A percentile compares a stretch with the other conserved stretches of the same genome.
Conservation (phyloP, 331 rosid species). For the Ulmus americana region DNA sequence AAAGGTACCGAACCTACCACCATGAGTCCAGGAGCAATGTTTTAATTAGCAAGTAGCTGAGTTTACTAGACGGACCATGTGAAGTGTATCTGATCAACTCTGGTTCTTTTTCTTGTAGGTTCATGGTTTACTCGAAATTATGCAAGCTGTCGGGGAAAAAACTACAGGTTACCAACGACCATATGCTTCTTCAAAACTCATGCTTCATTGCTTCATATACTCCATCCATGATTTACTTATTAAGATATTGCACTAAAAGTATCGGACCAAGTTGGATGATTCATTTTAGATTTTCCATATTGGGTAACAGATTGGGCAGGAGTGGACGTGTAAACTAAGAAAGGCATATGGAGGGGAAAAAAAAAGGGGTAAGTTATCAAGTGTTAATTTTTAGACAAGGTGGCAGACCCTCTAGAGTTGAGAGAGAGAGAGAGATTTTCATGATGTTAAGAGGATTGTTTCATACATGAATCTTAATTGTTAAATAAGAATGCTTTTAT, state of each 20-base stretch:
- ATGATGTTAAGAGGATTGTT: too few species aligned
- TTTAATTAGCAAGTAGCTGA: neutral
- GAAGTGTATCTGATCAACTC: neutral
- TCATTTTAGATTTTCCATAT: neutral
- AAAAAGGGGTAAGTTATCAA: neutral
- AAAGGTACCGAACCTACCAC: slow-evolving; percentile 1
- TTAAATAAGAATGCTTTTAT: too few species aligned
- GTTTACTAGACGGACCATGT: neutral
- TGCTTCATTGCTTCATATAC: neutral
- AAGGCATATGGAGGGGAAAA: neutral
- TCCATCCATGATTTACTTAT: neutral
- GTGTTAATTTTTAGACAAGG: neutral
- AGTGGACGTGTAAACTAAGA: neutral
- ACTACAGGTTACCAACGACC: neutral
- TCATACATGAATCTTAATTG: too few species aligned
- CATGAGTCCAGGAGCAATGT: neutral
- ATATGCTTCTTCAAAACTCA: neutral
- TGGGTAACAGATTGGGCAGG: neutral
- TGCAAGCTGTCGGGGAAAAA: neutral
- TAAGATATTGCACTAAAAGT: neutral
- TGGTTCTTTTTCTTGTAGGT: slow-evolving; percentile 12
- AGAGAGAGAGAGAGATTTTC: too few species aligned
- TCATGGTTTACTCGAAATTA: neutral
- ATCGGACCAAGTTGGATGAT: neutral
- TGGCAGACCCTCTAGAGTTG: too few species aligned